Evolutionary conservation across 2,329 filamentous ascomycete genomes (phyloP), one percentile per base, ranked within the genome.

Genomic region (Cadophora sp.): DNA sequence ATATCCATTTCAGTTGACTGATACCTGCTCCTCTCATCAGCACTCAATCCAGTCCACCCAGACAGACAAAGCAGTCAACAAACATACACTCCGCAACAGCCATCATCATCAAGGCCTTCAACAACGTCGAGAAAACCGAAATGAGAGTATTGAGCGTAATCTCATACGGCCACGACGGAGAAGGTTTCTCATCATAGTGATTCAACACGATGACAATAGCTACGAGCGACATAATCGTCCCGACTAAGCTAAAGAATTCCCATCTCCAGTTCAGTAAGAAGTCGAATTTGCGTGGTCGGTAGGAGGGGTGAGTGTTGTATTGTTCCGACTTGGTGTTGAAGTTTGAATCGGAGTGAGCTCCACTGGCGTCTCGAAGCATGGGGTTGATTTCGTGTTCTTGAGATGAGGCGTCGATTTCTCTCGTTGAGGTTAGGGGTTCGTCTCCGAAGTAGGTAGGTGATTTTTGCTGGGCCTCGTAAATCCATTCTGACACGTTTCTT

Each of bases 1-100:
- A 64, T 8, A 58, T 45, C 61, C 61, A 64, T 36, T 64, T 64
- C 24, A 64, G 22, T 13, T 64, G 61, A 20, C 61, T 56, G 20
- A 64, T 58, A 39, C 50, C 61, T 64, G 50, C 30, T 16, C 7
- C 9, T 30, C 1, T 18, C 16, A 30, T 55, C 18, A 55, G 47
- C 36, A 41, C 27, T 30, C 27, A 6, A 30, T 30, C 27, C 27
- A 30, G 27, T 4, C 3, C 27, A 30, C 27, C 27, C n/a, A n/a
- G n/a, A n/a, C n/a, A 30, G 27, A 1, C 27, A 30, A 6, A 30
- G 27, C 27, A 30, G 27, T 30, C 27, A 30, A 30, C 27, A 30
- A 30, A 36, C 59, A 55, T 22, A 64, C 61, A 58, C 20, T 45
- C 50, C 16, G 61, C 61, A 14, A 64, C 61, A 55, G 51, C 39